Conservation (phyloP, 805 yeast genomes). For the Scheffersomyces ergatensis region DNA sequence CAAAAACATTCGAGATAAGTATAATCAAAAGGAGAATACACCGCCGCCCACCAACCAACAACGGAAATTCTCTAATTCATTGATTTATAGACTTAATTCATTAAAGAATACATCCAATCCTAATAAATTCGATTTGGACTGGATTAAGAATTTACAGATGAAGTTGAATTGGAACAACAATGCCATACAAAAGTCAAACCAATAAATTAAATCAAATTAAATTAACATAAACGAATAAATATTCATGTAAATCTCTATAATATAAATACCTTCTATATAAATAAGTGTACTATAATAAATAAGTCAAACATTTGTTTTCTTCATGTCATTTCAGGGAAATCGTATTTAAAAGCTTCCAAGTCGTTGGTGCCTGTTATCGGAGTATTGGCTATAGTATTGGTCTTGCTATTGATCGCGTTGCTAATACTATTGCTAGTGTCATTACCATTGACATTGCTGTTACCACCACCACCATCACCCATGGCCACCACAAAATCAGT, state of each 20-base stretch:
- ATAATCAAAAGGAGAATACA: constrained; percentile 9
- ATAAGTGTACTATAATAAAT: neutral
- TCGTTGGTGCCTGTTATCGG: neutral
- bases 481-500: no score
- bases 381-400: no score
- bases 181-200: no score
- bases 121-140: neutral
- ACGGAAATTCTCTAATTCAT: neutral
- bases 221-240: neutral
- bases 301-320: no score
- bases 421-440: no score
- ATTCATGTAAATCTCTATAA: neutral
- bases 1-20: constrained; percentile 16
- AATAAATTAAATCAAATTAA: no score
- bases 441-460: neutral
- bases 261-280: neutral
- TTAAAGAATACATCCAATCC: neutral
- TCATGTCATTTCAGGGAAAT: neutral
- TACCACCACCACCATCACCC: no score
- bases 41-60: neutral
- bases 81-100: neutral
- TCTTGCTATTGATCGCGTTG: no score
- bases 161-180: neutral
- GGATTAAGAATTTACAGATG: neutral
- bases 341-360: neutral